These are phyloP conservation scores for Rhodamnia rubescens DNA, from an alignment of 345 rosid species.

Conservation along the genomic window DNA sequence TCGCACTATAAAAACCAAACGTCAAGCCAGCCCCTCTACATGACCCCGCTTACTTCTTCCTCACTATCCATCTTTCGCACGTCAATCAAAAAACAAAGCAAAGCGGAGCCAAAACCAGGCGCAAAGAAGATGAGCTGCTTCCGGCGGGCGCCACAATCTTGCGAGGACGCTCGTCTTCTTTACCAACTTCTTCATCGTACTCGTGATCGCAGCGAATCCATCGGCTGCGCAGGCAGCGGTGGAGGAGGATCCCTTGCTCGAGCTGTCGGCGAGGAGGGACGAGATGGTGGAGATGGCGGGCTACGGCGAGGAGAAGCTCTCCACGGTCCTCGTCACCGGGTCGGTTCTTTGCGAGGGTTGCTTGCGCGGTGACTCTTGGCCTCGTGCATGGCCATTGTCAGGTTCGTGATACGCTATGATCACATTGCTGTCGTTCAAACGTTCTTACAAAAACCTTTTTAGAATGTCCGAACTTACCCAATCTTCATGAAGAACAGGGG, in stretches of 20 bases:
- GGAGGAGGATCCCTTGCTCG: background rate
- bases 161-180: background rate
- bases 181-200: background rate
- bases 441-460: background rate
- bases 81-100: background rate
- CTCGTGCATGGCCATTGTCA: slow-evolving; percentile 33
- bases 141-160: slow-evolving; percentile 8
- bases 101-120: background rate
- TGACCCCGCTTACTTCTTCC: background rate
- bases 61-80: background rate
- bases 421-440: background rate
- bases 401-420: slow-evolving; percentile 10
- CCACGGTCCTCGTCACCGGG: slow-evolving; percentile 54
- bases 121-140: slow-evolving; percentile 38
- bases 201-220: background rate
- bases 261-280: slow-evolving; percentile 19
- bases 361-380: slow-evolving; percentile 5
- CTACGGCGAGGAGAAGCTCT: slow-evolving; percentile 64
- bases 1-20: background rate
- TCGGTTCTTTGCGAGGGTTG: slow-evolving; percentile 30
- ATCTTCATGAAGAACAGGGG: background rate
- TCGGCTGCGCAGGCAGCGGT: background rate
- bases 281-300: slow-evolving; percentile 53
- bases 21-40: background rate
- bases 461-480: background rate